Conservation (phyloP, 2,329 filamentous ascomycete species). For the Phoma sp. region DNA sequence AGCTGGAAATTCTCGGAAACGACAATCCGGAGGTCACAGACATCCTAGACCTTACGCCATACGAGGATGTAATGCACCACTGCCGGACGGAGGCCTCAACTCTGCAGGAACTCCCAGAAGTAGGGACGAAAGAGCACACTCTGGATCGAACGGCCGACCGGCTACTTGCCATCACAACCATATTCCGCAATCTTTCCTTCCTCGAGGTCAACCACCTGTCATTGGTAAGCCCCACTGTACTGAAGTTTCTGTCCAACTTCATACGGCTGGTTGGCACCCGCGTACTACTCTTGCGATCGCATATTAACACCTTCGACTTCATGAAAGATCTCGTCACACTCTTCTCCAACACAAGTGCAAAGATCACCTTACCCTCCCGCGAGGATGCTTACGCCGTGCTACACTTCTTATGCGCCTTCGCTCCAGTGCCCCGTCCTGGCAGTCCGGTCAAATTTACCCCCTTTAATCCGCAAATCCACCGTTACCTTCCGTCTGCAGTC, state of each 20-base stretch:
- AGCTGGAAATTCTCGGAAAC: constrained; percentile 83
- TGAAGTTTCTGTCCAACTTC: constrained; percentile 82
- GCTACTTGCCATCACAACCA: constrained; percentile 88
- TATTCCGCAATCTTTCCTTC: constrained; percentile 92
- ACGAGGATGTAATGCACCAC: constrained; percentile 85
- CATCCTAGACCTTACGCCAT: constrained; percentile 79
- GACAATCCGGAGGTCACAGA: constrained; percentile 86
- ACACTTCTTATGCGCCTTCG: constrained; percentile 89
- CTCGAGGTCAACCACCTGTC: constrained; percentile 75
- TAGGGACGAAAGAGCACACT: constrained; percentile 79
- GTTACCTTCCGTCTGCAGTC: constrained; percentile 87
- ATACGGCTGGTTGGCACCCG: constrained; percentile 89
- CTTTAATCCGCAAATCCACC: constrained; percentile 81
- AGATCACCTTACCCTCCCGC: constrained; percentile 79
- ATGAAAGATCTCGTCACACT: constrained; percentile 95
- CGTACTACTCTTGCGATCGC: constrained; percentile 81
- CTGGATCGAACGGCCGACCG: constrained; percentile 86
- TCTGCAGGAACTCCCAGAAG: constrained; percentile 73
- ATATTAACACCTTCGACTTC: constrained; percentile 88
- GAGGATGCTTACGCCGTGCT: constrained; percentile 88
- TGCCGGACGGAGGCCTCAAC: constrained; percentile 75
- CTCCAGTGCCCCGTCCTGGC: constrained; percentile 75
- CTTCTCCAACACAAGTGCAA: constrained; percentile 84
- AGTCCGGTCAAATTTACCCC: constrained; percentile 72
- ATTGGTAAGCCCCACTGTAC: constrained; percentile 76